Conservation (phyloP, 2,329 filamentous ascomycete genomes). For the Botrytis byssoidea region DNA sequence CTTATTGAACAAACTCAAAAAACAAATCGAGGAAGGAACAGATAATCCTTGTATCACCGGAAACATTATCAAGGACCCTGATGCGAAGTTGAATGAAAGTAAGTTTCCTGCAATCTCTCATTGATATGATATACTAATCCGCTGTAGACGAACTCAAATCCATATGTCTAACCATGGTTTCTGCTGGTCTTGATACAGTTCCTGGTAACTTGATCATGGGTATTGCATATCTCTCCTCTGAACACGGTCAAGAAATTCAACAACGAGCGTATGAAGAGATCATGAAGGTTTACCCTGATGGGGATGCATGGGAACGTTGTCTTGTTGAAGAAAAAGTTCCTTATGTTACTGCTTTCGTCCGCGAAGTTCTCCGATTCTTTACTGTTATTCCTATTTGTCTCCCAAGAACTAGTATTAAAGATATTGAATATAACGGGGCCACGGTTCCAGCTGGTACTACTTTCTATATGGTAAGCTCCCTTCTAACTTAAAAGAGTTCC, state of each 20-base stretch:
- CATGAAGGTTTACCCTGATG: conserved; percentile 66
- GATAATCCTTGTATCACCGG: conserved; percentile 68
- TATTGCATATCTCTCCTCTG: conserved; percentile 70
- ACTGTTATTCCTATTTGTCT: conserved; percentile 78
- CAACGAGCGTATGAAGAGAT: conserved; percentile 68
- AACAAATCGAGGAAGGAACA: conserved; percentile 59
- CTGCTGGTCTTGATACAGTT: conserved; percentile 77
- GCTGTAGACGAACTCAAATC: conserved; percentile 69
- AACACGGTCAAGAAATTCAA: conserved; percentile 68
- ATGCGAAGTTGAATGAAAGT: conserved; percentile 67
- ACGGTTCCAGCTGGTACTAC: conserved; percentile 72
- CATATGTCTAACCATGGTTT: conserved; percentile 80
- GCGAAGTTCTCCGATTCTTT: conserved; percentile 76
- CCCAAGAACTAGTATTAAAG: conserved; percentile 68
- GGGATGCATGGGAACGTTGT: conserved; percentile 74
- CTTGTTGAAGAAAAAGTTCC: conserved; percentile 71
- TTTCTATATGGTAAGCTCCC: conserved; percentile 45
- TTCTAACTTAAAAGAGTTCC: background rate
- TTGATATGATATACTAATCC: conserved; percentile 43
- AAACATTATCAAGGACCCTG: conserved; percentile 60
- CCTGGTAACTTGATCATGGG: conserved; percentile 78
- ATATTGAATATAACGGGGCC: conserved; percentile 66
- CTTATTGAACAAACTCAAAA: conserved; percentile 58
- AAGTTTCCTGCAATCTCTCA: conserved; percentile 27
- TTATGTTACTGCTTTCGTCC: conserved; percentile 75